Evolutionary conservation across 176 grass and related monocot species (phyloP), one percentile per base, ranked within the genome.

Genomic region (Areca catechu): DNA sequence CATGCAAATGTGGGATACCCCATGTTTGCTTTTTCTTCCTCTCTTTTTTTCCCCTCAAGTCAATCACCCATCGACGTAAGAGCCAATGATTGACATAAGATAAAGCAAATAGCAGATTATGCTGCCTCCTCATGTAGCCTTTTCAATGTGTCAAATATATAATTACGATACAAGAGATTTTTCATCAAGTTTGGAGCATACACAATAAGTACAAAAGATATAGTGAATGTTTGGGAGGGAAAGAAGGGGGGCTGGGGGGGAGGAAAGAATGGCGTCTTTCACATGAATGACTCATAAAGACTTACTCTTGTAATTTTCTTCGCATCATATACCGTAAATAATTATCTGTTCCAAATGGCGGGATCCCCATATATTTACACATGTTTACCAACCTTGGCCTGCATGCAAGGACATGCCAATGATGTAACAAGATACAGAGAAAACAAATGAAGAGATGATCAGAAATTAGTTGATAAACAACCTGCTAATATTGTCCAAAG

Each of bases 361-460:
- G 75, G 20, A 91, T 97, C 54, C 92, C 86, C 86, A 97, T 91
- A 73, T 97, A 97, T 74, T 97, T 97, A 62, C 92, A 97, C 92
- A 97, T 97, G 73, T 97, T 97, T 16, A 97, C 81, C 66, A 97
- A 68, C 20, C 92, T 66, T 25, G 92, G 75, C 85, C 92, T 97
- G 83, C 54, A 81, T 4, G 20, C 2, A 77, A 49, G 6, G 20
- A 21, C n/a, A 57, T 37, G 48, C 22, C 24, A 22, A 25, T 43
- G 34, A 76, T 22, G 6, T 12, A 16, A 50, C 28, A 15, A 22
- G 37, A 58, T 17, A 7, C 24, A 49, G 20, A 58, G 20, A 1
- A 69, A 57, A 50, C 29, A 68, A 56, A 62, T 72, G 50, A 18
- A 64, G 53, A 23, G 34, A 66, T 14, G 9, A 12, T 43, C 49